Base-by-base conservation (phyloP, 371 early-diverging fungal species). In the Zancudomyces culisetae region DNA sequence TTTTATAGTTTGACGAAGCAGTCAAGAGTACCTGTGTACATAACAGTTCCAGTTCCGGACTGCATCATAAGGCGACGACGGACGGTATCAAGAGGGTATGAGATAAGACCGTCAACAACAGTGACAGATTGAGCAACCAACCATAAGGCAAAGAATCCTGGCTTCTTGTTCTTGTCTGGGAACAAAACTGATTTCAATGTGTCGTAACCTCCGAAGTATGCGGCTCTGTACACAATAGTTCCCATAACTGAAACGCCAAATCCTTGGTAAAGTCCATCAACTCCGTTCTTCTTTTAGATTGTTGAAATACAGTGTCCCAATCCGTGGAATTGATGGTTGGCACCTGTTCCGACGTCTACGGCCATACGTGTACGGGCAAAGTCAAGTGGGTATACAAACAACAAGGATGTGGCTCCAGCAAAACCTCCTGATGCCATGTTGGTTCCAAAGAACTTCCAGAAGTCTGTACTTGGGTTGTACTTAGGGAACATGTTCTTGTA, bases 241-340 rank as follows among this genome's bases (percentile, higher is more conserved):
- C 86, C 86, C 62, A 73, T 81, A 60, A 75, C 76, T 52, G 87
- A 84, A 68, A 87, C 70, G 67, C 72, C 75, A 71, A 83, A 88
- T 65, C 90, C 90, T 62, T 79, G 80, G 81, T 89, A 89, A 55
- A 89, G 77, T 70, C 87, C 87, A 57, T 75, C 73, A 60, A 85
- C 56, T 69, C 87, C 87, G 70, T 85, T 79, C 76, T 81, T 77
- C 60, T 68, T 66, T 77, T 82, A 82, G 62, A 81, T 79, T 58
- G 60, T 55, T 42, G 53, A 47, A 60, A 71, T 68, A 61, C 70
- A 71, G 67, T 87, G 79, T 62, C 78, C 68, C 56, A 90, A 74
- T 67, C 90, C 90, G 61, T 70, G 81, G 79, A 81, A 90, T 70
- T 86, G 84, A 60, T 85, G 80, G 49, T 69, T 60, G 55, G 77